Conservation (phyloP, 73 alveolate genomes). For the Effrenium voratum region DNA sequence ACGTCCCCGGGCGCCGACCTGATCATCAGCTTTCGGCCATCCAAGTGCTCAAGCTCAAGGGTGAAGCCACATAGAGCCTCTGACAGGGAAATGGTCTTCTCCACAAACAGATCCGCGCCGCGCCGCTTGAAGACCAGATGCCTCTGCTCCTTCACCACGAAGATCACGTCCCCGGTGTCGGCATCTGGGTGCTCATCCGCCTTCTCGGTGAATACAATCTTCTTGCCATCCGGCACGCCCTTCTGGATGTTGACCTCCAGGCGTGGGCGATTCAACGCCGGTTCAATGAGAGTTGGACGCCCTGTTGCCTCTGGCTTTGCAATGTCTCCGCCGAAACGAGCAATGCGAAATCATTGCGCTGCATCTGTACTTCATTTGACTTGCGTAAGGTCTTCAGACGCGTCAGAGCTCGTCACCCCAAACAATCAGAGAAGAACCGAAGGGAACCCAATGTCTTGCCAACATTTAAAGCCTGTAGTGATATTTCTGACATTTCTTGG, state of each 20-base stretch:
- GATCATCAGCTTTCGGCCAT: conserved; percentile 92
- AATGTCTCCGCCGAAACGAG: too few relatives aligned
- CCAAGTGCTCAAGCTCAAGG: conserved; percentile 84
- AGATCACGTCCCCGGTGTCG: conserved; percentile 93
- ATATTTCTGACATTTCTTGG: too few relatives aligned
- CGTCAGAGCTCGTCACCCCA: too few relatives aligned
- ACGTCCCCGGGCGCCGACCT: conserved; percentile 39
- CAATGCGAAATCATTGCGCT: not conserved
- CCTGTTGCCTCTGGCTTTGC: too few relatives aligned
- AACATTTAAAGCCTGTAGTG: too few relatives aligned
- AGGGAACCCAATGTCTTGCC: too few relatives aligned
- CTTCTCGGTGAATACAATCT: conserved; percentile 95
- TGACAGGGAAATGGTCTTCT: conserved; percentile 68
- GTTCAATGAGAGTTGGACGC: not conserved
- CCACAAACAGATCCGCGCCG: conserved; percentile 94
- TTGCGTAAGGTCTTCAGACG: too few relatives aligned
- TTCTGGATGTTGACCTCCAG: conserved; percentile 95
- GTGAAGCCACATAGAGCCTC: conserved; percentile 95
- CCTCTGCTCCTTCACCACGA: conserved; percentile 70
- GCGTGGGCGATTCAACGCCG: not conserved
- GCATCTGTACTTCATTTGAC: not conserved
- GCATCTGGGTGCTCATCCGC: conserved; percentile 93
- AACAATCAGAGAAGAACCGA: too few relatives aligned
- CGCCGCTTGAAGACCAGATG: conserved; percentile 72
- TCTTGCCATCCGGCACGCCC: conserved; percentile 96